A percentile compares a stretch with the other conserved stretches of the same genome.
These are phyloP conservation scores for Phytophthora multivora DNA, from an alignment of 352 stramenopile genomes.

Conservation along the genomic window DNA sequence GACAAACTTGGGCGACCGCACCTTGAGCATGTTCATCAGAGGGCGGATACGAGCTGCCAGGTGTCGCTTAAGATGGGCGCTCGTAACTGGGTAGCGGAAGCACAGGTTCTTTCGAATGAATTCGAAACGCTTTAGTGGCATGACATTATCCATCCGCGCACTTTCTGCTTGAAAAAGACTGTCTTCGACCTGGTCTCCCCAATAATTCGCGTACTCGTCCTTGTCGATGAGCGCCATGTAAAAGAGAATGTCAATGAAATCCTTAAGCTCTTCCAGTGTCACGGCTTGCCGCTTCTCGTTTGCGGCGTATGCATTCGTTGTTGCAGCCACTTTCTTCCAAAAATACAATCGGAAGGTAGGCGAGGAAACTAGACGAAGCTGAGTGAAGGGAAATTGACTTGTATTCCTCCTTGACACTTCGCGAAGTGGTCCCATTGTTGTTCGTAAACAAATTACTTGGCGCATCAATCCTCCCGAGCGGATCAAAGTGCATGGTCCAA, in stretches of 20 bases:
- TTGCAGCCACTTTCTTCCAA: constrained; percentile 5
- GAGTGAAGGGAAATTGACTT: constrained; percentile 26
- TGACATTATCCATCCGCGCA: constrained; percentile 10
- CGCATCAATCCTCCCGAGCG: too few species aligned
- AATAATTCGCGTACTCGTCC: constrained; percentile 34
- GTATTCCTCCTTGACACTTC: neutral
- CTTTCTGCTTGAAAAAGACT: constrained; percentile 12
- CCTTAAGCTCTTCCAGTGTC: constrained; percentile 32
- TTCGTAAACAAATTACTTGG: too few species aligned
- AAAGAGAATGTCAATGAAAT: constrained; percentile 38
- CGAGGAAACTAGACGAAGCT: constrained; percentile 29
- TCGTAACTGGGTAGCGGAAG: constrained; percentile 9
- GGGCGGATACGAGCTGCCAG: neutral
- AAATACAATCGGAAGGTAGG: constrained; percentile 25
- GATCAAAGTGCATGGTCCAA: too few species aligned
- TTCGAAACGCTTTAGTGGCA: constrained; percentile 28
- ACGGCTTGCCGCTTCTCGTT: neutral
- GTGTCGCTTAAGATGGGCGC: neutral
- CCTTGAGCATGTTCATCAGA: neutral
- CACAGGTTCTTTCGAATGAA: constrained; percentile 15
- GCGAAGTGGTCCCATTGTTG: too few species aligned
- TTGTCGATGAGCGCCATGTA: constrained; percentile 30
- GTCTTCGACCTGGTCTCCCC: constrained; percentile 30
- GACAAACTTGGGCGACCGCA: neutral
- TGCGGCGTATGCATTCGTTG: constrained; percentile 6